Conservation (phyloP, 2,329 filamentous ascomycete genomes). For the Cylindrodendrum hubeiense region DNA sequence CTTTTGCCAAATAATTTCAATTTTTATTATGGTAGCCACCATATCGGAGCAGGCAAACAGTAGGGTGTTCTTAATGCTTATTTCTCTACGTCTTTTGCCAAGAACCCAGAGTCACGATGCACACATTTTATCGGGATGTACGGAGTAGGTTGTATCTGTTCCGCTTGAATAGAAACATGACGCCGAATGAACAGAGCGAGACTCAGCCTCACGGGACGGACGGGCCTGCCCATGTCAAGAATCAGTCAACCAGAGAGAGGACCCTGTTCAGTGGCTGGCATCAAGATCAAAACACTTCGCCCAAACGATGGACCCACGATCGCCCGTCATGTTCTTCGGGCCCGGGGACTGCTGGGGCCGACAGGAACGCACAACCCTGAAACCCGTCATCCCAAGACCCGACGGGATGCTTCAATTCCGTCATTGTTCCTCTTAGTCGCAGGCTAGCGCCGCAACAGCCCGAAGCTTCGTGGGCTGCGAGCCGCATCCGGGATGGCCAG, state of each 20-base stretch:
- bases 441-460: constrained; percentile 38
- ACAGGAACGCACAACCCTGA: constrained; percentile 14
- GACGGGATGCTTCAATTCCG: constrained; percentile 39
- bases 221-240: background rate
- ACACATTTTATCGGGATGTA: no score
- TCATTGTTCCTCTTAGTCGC: constrained; percentile 42
- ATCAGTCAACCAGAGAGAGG: background rate
- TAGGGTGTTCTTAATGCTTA: no score
- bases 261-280: constrained; percentile 5
- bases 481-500: constrained; percentile 43
- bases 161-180: background rate
- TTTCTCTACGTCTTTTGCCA: no score
- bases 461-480: constrained; percentile 38
- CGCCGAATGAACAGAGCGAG: background rate
- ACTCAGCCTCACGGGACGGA: background rate
- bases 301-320: constrained; percentile 2
- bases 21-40: no score
- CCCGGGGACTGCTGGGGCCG: background rate
- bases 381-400: constrained; percentile 22
- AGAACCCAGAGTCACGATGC: no score
- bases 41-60: no score
- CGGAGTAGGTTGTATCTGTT: no score
- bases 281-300: constrained; percentile 11
- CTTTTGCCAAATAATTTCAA: no score
- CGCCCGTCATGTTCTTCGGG: constrained; percentile 1